These are phyloP conservation scores for Parietichytrium sp. DNA, from an alignment of 108 stramenopile species.

Conservation along the genomic window DNA sequence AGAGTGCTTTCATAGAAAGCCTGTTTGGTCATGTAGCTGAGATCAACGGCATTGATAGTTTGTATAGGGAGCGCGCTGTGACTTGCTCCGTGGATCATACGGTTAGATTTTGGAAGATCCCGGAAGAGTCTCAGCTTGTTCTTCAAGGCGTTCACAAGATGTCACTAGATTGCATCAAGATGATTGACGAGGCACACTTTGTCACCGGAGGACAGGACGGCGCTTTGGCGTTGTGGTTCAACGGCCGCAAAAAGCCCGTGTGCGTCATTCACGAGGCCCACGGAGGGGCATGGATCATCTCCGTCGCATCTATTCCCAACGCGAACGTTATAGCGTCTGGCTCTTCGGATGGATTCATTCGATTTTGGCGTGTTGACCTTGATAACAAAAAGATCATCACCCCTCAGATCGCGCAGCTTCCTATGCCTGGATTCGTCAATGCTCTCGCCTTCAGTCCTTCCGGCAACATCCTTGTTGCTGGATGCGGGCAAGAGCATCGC, in stretches of 20 bases:
- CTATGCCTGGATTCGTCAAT: constrained; percentile 41
- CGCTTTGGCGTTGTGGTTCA: constrained; percentile 80
- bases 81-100: constrained; percentile 82
- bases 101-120: constrained; percentile 91
- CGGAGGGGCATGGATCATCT: constrained; percentile 25
- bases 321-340: constrained; percentile 39
- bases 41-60: constrained; percentile 75
- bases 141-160: constrained; percentile 61
- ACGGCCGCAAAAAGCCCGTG: constrained; percentile 87
- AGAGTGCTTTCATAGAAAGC: constrained; percentile 73
- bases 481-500: constrained; percentile 37
- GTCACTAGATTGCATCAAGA: constrained; percentile 70
- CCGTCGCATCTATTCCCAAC: constrained; percentile 30
- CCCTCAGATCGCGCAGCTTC: not conserved
- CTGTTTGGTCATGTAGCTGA: constrained; percentile 95
- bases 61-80: constrained; percentile 68
- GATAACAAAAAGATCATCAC: not conserved
- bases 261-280: constrained; percentile 38
- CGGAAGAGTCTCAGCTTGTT: constrained; percentile 93
- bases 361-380: constrained; percentile 34
- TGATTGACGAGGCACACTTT: constrained; percentile 85
- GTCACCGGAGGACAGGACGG: constrained; percentile 89
- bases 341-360: not conserved
- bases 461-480: constrained; percentile 34
- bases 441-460: constrained; percentile 36